Evolutionary conservation across 139 green algal genomes (phyloP).

Genomic region (Chlorella sp.): DNA sequence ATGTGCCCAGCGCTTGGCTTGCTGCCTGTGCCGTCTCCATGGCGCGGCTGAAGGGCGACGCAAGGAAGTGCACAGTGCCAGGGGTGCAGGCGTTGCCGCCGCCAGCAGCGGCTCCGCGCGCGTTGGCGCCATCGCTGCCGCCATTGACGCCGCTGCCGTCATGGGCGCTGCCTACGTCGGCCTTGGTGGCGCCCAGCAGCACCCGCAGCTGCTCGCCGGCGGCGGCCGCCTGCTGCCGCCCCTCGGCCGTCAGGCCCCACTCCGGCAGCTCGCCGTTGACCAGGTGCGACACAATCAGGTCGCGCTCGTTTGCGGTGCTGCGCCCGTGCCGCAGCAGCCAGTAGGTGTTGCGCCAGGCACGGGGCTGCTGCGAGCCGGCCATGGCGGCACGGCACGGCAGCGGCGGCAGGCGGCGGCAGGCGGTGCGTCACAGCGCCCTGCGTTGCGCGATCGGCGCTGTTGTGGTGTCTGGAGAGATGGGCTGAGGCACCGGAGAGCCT

Average conservation of each 20-base stretch:
- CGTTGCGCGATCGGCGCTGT: not conserved
- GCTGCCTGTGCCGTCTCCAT: constrained; percentile 47
- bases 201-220: constrained; percentile 40
- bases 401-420: not conserved
- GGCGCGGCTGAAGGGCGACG: constrained; percentile 62
- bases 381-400: not conserved
- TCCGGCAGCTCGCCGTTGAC: constrained; percentile 45
- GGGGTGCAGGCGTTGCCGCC: not conserved
- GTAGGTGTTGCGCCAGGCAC: constrained; percentile 38
- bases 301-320: constrained; percentile 53
- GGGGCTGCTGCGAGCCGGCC: not conserved
- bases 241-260: constrained; percentile 52
- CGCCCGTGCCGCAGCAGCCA: constrained; percentile 55
- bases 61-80: constrained; percentile 27
- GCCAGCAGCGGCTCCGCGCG: too few relatives aligned
- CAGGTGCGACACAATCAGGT: constrained; percentile 45
- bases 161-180: not conserved
- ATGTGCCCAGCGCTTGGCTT: not conserved
- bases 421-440: too few relatives aligned
- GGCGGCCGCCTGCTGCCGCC: constrained; percentile 48
- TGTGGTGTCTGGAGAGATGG: too few relatives aligned
- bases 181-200: not conserved
- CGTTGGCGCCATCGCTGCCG: too few relatives aligned
- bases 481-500: not conserved
- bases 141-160: too few relatives aligned